phyloP scores from a whole-genome alignment of 2,329 filamentous ascomycete species.

The Fusarium foetens region DNA sequence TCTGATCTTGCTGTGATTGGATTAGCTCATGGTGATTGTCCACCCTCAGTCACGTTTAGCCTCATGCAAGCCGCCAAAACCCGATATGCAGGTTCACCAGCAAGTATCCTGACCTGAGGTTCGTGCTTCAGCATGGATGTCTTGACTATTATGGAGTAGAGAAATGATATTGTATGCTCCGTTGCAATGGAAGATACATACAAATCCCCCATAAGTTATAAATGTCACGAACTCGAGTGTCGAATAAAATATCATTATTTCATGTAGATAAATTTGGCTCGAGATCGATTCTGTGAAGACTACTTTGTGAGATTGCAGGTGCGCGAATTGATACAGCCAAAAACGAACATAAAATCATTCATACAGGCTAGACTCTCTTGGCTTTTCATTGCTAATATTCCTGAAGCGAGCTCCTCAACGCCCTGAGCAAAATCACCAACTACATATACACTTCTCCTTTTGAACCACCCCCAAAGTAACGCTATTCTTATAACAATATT shows the following conservation, averaged over 20 bases:
- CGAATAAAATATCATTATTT: neutral
- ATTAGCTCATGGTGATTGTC: neutral
- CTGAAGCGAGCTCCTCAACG: constrained; percentile 20
- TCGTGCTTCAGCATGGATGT: constrained; percentile 28
- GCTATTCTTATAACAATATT: constrained; percentile 13
- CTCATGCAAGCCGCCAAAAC: constrained; percentile 22
- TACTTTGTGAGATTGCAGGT: neutral
- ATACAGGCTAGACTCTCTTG: neutral
- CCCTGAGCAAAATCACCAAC: constrained; percentile 7
- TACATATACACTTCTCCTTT: neutral
- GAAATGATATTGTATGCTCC: neutral
- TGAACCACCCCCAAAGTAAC: neutral
- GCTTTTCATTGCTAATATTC: constrained; percentile 27
- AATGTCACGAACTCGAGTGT: neutral
- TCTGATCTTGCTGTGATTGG: constrained; percentile 28
- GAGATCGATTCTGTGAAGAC: neutral
- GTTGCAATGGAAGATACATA: neutral
- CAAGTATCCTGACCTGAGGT: constrained; percentile 6
- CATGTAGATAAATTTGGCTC: neutral
- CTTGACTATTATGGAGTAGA: neutral
- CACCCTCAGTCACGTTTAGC: constrained; percentile 15
- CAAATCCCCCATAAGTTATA: neutral
- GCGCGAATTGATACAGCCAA: neutral
- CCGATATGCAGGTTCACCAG: constrained; percentile 16
- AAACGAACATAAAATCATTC: neutral